These are phyloP conservation scores for Nigrograna mackinnonii DNA, from an alignment of 2,329 filamentous ascomycete genomes.

Conservation along the genomic window DNA sequence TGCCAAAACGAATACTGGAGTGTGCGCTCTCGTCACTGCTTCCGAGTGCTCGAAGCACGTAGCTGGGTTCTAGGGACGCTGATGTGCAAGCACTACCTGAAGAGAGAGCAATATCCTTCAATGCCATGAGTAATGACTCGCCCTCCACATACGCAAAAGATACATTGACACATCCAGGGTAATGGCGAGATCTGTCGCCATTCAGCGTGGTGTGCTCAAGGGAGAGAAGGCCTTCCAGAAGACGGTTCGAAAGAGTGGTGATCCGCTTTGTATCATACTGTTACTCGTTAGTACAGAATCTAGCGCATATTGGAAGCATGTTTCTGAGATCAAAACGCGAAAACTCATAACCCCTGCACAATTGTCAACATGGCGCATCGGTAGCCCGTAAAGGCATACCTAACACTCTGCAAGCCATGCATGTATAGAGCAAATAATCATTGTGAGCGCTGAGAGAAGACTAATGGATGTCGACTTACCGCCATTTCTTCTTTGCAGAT, in stretches of 20 bases:
- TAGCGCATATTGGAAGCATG: neutral
- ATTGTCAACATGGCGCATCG: slow-evolving; percentile 53
- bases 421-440: slow-evolving; percentile 86
- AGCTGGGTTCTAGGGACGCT: slow-evolving; percentile 93
- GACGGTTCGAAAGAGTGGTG: slow-evolving; percentile 77
- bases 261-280: slow-evolving; percentile 94
- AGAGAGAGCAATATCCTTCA: slow-evolving; percentile 96
- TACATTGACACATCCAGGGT: slow-evolving; percentile 96
- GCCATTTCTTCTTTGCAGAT: slow-evolving; percentile 88
- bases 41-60: slow-evolving; percentile 90
- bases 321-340: slow-evolving; percentile 1
- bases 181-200: slow-evolving; percentile 80
- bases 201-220: slow-evolving; percentile 94
- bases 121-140: slow-evolving; percentile 95
- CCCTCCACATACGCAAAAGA: slow-evolving; percentile 99
- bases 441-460: slow-evolving; percentile 34
- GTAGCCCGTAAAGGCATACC: slow-evolving; percentile 25
- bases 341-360: slow-evolving; percentile 68
- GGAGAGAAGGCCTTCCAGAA: slow-evolving; percentile 79
- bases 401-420: slow-evolving; percentile 82
- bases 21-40: slow-evolving; percentile 98
- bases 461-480: slow-evolving; percentile 62
- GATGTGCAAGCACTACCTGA: slow-evolving; percentile 97
- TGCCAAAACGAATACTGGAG: slow-evolving; percentile 96
- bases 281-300: slow-evolving; percentile 13